Evolutionary conservation across 169 alveolate genomes (phyloP), one percentile per base, ranked within the genome.

Genomic region (Fabrea salina): DNA sequence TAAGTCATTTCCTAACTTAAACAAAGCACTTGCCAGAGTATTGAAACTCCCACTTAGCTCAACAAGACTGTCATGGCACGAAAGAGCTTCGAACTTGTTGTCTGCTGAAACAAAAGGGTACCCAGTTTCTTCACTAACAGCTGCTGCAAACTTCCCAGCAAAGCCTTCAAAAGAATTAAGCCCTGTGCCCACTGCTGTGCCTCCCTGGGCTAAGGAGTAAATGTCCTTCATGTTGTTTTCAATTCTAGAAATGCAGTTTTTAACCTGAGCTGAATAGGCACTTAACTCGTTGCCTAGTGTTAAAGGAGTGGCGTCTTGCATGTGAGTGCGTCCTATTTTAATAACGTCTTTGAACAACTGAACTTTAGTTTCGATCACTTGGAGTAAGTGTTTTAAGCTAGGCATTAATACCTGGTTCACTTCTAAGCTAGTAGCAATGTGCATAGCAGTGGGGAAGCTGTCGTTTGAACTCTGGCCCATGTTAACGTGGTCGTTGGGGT

Each of bases 171-270:
- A 88, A 19, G 96, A 82, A 74, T 93, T 93, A 5, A 93, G 32
- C 54, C 97, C 98, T 19, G 98, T 95, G 40, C 98, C 98, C n/a
- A 95, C 97, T 5, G 98, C 98, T 44, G 98, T 95, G 39, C 97
- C 97, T 32, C 98, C 98, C 88, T 91, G 93, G 56, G 97, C 96
- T 8, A 95, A 80, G 64, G 80, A 81, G 27, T 76, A 82, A 32
- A 93, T 86, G 19, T 86, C 89, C 13, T 82, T 84, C 25, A 95
- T 70, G 0, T 86, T 87, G 30, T 75, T 56, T 80, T 90, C 67
- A 54, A 92, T 70, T 79, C 96, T 91, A 74, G 81, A 61, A 2
- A 80, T 41, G 8, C 83, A 76, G 16, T 80, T 50, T 75, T 87
- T 80, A n/a, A 59, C 7, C 51, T 59, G 79, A 27, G 90, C 75